phyloP scores from a whole-genome alignment of 495 filamentous ascomycete genomes.

The Hypoxylon rickii region DNA sequence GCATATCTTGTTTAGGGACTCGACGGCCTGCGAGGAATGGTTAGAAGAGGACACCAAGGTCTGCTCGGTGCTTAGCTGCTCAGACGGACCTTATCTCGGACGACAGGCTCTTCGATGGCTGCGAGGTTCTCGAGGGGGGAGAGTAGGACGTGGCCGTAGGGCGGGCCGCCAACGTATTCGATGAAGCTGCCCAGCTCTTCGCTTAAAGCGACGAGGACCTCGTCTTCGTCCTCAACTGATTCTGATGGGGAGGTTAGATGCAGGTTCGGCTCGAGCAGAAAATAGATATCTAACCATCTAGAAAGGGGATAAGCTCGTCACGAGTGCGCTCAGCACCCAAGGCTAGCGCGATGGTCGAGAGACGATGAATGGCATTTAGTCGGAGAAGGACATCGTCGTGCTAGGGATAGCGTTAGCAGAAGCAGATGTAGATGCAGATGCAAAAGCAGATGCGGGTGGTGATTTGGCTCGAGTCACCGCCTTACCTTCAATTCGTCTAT shows the following conservation, averaged over 20 bases:
- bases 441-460: not conserved
- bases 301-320: constrained; percentile 96
- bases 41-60: constrained; percentile 9
- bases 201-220: constrained; percentile 94
- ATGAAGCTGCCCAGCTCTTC: constrained; percentile 95
- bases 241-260: constrained; percentile 59
- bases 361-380: constrained; percentile 95
- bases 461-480: constrained; percentile 26
- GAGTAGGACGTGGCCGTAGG: constrained; percentile 92
- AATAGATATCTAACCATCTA: constrained; percentile 73
- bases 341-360: constrained; percentile 96
- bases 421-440: too few relatives aligned
- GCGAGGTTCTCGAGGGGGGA: constrained; percentile 97
- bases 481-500: constrained; percentile 98
- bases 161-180: constrained; percentile 94
- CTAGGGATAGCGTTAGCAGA: constrained; percentile 51
- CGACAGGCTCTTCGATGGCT: constrained; percentile 96
- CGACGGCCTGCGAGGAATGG: constrained; percentile 72
- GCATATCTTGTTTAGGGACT: constrained; percentile 99
- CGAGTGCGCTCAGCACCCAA: constrained; percentile 93
- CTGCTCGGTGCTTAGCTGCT: constrained; percentile 1
- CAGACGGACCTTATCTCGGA: constrained; percentile 83
- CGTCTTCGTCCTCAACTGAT: constrained; percentile 98
- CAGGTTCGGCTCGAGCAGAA: constrained; percentile 24
- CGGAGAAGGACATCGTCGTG: constrained; percentile 98